Base-by-base conservation (phyloP, 2,329 filamentous ascomycete genomes). In the Aspergillus sojae region DNA sequence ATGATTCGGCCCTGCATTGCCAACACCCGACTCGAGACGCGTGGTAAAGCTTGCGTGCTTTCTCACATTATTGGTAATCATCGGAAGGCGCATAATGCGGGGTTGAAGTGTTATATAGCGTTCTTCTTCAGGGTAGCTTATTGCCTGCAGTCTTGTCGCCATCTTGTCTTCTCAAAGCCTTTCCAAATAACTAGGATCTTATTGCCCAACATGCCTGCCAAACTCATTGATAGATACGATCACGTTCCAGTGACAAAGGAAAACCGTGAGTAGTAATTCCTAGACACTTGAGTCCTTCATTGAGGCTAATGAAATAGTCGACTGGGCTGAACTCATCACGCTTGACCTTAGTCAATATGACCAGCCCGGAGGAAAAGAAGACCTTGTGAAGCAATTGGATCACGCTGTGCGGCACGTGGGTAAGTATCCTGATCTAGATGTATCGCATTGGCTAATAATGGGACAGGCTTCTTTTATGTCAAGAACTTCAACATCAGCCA, bases 401-500 rank as follows among this genome's bases (percentile, higher is more conserved):
- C 82, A 87, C 58, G 85, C 85, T 2, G 82, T 86, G 10, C 77
- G 81, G 36, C 76, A 81, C 41, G 79, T 83, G 23, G 74, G 75
- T 75, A 12, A 61, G 71, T 65, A 65, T 16, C 7, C 11, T 26
- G 1, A n/a, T 41, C 34, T 14, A n/a, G 0, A 28, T 58, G 32
- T 72, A 43, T 7, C 12, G n/a, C n/a, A n/a, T n/a, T n/a, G n/a
- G n/a, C n/a, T n/a, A n/a, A n/a, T n/a, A n/a, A n/a, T n/a, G n/a
- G n/a, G n/a, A n/a, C 11, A 67, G 85, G 86, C 0, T 86, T 89
- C 77, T 89, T 89, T 76, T 88, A 89, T 65, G 83, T 89, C 23
- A 84, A 83, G 63, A 88, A 89, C 74, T 89, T 86, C 65, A 86
- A 86, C 36, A 79, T 89, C n/a, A 78, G 76, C 0, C 85, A 89